phyloP scores from a whole-genome alignment of 495 filamentous ascomycete genomes.

The Neurospora sp. region DNA sequence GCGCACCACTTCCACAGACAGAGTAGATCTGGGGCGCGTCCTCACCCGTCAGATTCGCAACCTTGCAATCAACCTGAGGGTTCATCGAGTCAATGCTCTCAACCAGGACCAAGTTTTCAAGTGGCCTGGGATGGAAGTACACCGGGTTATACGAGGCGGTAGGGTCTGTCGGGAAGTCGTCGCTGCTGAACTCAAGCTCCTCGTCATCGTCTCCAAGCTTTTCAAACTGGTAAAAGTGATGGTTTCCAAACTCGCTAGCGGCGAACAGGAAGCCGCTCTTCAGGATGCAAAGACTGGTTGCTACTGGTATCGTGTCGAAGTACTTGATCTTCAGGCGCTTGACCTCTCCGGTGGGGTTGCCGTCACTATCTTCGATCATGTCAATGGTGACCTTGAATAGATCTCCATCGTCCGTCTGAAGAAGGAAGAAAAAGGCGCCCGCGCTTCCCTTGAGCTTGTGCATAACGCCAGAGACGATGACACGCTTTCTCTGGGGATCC shows the following conservation, averaged over 20 bases:
- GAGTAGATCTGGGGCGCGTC: slow-evolving; percentile 96
- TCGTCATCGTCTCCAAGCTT: slow-evolving; percentile 95
- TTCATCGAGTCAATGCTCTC: slow-evolving; percentile 84
- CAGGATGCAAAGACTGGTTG: slow-evolving; percentile 76
- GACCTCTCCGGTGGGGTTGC: slow-evolving; percentile 70
- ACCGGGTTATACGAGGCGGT: slow-evolving; percentile 56
- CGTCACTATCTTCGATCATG: slow-evolving; percentile 72
- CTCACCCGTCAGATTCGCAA: slow-evolving; percentile 78
- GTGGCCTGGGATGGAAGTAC: slow-evolving; percentile 72
- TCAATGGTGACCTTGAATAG: slow-evolving; percentile 94
- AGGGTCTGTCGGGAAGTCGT: slow-evolving; percentile 67
- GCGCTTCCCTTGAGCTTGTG: slow-evolving; percentile 81
- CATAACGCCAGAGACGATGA: slow-evolving; percentile 83
- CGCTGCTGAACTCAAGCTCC: slow-evolving; percentile 74
- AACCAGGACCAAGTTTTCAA: slow-evolving; percentile 75
- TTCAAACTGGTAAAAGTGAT: slow-evolving; percentile 94
- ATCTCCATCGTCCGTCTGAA: slow-evolving; percentile 94
- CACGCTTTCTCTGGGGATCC: slow-evolving; percentile 81
- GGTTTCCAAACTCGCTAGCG: slow-evolving; percentile 84
- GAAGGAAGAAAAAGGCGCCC: slow-evolving; percentile 86
- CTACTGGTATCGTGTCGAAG: slow-evolving; percentile 90
- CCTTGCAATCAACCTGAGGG: slow-evolving; percentile 80
- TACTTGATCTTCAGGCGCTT: slow-evolving; percentile 85
- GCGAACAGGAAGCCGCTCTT: slow-evolving; percentile 95
- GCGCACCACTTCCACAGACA: slow-evolving; percentile 75